phyloP scores from a whole-genome alignment of 192 early-diverging fungal species.

The Spizellomyces sp. region DNA sequence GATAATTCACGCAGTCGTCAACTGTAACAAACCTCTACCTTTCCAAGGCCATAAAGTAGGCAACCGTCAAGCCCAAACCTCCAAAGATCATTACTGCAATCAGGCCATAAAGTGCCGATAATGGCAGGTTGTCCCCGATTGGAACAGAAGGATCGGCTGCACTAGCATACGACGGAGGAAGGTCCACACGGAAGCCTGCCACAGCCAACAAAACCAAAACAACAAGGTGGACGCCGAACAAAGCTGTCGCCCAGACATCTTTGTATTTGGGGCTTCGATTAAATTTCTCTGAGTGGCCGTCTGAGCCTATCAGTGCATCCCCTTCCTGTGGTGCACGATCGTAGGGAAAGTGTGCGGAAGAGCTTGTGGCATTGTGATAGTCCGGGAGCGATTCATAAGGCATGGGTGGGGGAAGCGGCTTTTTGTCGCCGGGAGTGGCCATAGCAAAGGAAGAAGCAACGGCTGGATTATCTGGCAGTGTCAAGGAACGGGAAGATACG shows the following conservation, averaged over 20 bases:
- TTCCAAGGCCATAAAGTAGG: conserved; percentile 45
- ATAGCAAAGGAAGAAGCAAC: too few relatives aligned
- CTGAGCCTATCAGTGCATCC: too few relatives aligned
- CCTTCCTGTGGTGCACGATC: too few relatives aligned
- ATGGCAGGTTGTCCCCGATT: conserved; percentile 4
- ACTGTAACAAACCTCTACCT: conserved; percentile 4
- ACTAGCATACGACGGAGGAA: neutral
- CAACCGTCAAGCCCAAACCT: conserved; percentile 34
- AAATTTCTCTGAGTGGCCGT: neutral
- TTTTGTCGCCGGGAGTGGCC: too few relatives aligned
- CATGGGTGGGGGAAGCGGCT: too few relatives aligned
- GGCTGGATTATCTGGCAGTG: too few relatives aligned
- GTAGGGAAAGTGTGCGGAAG: neutral
- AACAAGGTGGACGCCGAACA: conserved; percentile 3
- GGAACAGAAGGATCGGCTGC: neutral
- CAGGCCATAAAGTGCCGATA: neutral
- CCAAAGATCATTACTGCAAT: conserved; percentile 1
- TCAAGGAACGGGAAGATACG: too few relatives aligned
- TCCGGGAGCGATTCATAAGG: neutral
- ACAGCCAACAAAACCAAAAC: conserved; percentile 8
- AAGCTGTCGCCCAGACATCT: conserved; percentile 14
- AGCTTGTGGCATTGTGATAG: neutral
- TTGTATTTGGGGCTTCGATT: neutral
- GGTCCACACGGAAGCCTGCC: neutral
- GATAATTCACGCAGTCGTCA: neutral